Evolutionary conservation across 495 filamentous ascomycete species (phyloP), one percentile per base, ranked within the genome.

Genomic region (Friedmanniomyces simplex): DNA sequence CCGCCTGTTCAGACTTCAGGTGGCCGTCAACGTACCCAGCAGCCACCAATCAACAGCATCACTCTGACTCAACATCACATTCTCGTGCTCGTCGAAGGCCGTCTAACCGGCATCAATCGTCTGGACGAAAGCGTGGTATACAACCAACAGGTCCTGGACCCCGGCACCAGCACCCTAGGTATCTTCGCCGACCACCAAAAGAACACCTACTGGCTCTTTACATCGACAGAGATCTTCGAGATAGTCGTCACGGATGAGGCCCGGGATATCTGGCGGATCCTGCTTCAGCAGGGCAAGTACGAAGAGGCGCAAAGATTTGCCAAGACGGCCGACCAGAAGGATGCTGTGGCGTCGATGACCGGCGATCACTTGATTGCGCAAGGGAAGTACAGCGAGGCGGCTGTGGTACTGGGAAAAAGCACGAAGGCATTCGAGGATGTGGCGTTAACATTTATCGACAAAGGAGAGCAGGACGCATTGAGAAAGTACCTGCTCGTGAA

Each of bases 181-280:
- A 78, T 98, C 20, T 82, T 87, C 63, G 83, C 89, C 5, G 93
- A 98, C 69, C 76, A 84, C 30, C 89, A 89, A 63, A 94, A 96
- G 73, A 91, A 88, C 58, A 98, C 93, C 0, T 96, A 87, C 66
- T 98, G 93, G 93, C 79, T 96, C 18, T 96, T 96, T 66, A 97
- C 94, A 0, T 76, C 78, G 5, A 75, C 85, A 55, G 88, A 93
- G 58, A 95, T 98, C 50, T 96, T 86, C 63, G 94, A 98, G 73
- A 86, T 98, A 46, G 87, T 89, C 11, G 85, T 88, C 18, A 83
- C 80, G 22, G 88, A 96, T 48, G 94, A 98, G 66, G 88, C 91
- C 63, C 73, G 91, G 62, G 90, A 97, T 72, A 79, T 96, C 26
- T 98, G 93, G 93, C 87, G 86, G 66, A 86, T 96, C 21, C 85